Evolutionary conservation across 441 rosid genomes (phyloP), one percentile per base, ranked within the genome.

Genomic region (Metrosideros polymorpha): DNA sequence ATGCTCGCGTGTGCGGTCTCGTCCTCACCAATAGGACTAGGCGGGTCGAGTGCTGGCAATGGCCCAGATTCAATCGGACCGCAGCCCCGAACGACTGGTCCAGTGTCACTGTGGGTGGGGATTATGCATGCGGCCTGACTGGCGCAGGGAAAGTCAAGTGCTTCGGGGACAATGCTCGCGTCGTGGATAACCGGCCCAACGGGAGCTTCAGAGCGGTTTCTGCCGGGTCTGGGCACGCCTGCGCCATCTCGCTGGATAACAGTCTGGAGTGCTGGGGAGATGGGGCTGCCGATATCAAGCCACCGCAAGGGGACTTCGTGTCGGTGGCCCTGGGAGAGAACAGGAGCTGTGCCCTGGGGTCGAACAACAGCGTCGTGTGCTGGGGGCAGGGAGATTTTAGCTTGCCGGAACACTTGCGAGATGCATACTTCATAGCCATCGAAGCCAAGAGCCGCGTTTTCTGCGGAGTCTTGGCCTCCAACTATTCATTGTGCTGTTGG

Each of bases 321-420:
- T 52, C 82, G 45, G 30, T 87, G 85, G 89, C 89, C n/a, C 29
- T 87, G 45, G 89, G 89, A 53, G 85, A 85, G 82, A 82, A 53
- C 82, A 82, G 87, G 76, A 66, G 87, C 54, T 87, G 89, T 39
- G 89, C 54, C 24, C 15, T 87, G 47, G 5, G 5, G 83, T 5
- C n/a, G 6, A 82, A 85, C 2, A 6, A 50, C 43, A 87, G 39
- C 9, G 87, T 87, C 19, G 42, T 32, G 54, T 87, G 89, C 45
- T 87, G 89, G 89, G 89, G 89, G 30, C 50, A 30, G 52, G 13
- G 42, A 35, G 17, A 63, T 66, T 85, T 87, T 13, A 61, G 61
- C 7, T 63, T 87, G 71, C 89, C 89, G 54, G 0, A 3, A 14
- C 25, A 9, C 52, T 47, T 87, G 55, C 25, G 15, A n/a, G 71